A percentile compares a stretch with the other conserved stretches of the same genome.
These are phyloP conservation scores for Amanita molliuscula DNA, from an alignment of 768 basidiomycete genomes.

Conservation along the genomic window DNA sequence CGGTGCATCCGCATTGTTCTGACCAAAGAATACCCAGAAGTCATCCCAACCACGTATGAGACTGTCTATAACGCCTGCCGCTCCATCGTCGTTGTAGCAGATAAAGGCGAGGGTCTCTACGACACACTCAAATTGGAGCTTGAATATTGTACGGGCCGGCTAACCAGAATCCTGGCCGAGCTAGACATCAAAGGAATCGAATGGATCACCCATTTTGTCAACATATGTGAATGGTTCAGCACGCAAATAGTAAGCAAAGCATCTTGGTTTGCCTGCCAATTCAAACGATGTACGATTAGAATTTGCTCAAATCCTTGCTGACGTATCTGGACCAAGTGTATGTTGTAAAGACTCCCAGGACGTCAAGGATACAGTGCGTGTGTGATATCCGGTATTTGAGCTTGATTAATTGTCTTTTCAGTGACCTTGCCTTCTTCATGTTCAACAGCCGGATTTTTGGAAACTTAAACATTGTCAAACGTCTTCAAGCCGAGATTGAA, in stretches of 20 bases:
- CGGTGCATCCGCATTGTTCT: slow-evolving; percentile 31
- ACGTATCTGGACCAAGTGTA: slow-evolving; percentile 67
- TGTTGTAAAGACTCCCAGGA: slow-evolving; percentile 28
- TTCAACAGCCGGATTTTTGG: slow-evolving; percentile 45
- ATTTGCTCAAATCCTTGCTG: slow-evolving; percentile 49
- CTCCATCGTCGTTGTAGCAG: slow-evolving; percentile 38
- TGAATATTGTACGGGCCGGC: slow-evolving; percentile 36
- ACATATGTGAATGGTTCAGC: slow-evolving; percentile 54
- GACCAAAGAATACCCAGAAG: slow-evolving; percentile 20
- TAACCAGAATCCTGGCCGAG: slow-evolving; percentile 28
- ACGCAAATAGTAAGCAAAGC: slow-evolving; percentile 42
- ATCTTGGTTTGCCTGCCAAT: not conserved
- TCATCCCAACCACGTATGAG: slow-evolving; percentile 42
- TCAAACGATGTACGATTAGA: slow-evolving; percentile 22
- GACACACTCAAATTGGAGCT: slow-evolving; percentile 48
- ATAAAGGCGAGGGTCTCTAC: slow-evolving; percentile 50
- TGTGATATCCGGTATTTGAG: not conserved
- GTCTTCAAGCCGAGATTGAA: slow-evolving; percentile 33
- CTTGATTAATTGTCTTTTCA: slow-evolving; percentile 16
- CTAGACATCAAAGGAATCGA: slow-evolving; percentile 23
- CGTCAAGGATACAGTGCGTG: slow-evolving; percentile 36
- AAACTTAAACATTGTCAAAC: slow-evolving; percentile 29
- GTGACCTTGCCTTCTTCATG: slow-evolving; percentile 46
- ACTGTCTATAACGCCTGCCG: slow-evolving; percentile 47
- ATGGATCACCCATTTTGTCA: slow-evolving; percentile 53